phyloP scores from a whole-genome alignment of 2,329 filamentous ascomycete genomes.

The Biscogniauxia marginata region DNA sequence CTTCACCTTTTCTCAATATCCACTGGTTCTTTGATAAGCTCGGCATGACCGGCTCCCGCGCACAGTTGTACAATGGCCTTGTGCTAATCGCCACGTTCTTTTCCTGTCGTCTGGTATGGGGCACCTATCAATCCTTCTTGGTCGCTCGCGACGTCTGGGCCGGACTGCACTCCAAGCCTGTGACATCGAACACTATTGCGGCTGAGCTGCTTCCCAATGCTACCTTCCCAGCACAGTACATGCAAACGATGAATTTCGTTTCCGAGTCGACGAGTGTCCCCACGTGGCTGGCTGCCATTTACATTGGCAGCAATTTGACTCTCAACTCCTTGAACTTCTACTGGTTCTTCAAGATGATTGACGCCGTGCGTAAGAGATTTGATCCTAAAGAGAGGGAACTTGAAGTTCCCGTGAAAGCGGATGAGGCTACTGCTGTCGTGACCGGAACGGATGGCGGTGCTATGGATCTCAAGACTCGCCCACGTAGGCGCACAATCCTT shows the following conservation, averaged over 20 bases:
- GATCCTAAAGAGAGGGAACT: conserved; percentile 44
- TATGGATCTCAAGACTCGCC: conserved; percentile 19
- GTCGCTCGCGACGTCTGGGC: conserved; percentile 70
- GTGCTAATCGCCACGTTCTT: conserved; percentile 73
- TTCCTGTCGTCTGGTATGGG: conserved; percentile 73
- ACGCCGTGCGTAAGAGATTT: conserved; percentile 75
- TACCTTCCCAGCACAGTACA: conserved; percentile 36
- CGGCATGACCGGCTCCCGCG: conserved; percentile 69
- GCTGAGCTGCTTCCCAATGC: conserved; percentile 32
- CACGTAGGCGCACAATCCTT: conserved; percentile 29
- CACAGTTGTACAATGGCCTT: conserved; percentile 77
- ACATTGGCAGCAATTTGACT: conserved; percentile 67
- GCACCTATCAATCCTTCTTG: conserved; percentile 67
- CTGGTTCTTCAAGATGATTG: conserved; percentile 88
- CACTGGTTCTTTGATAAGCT: conserved; percentile 94
- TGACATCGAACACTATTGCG: conserved; percentile 32
- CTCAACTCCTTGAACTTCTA: conserved; percentile 78
- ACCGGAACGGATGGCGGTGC: conserved; percentile 29
- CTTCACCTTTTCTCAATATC: conserved; percentile 80
- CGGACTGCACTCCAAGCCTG: conserved; percentile 47
- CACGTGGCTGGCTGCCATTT: conserved; percentile 66
- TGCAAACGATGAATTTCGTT: conserved; percentile 51
- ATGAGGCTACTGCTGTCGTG: conserved; percentile 25
- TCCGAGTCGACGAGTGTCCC: conserved; percentile 55
- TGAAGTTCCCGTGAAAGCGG: conserved; percentile 29